Base-by-base conservation (phyloP, 1,139 yeast genomes). In the Magnusiomyces sp. region DNA sequence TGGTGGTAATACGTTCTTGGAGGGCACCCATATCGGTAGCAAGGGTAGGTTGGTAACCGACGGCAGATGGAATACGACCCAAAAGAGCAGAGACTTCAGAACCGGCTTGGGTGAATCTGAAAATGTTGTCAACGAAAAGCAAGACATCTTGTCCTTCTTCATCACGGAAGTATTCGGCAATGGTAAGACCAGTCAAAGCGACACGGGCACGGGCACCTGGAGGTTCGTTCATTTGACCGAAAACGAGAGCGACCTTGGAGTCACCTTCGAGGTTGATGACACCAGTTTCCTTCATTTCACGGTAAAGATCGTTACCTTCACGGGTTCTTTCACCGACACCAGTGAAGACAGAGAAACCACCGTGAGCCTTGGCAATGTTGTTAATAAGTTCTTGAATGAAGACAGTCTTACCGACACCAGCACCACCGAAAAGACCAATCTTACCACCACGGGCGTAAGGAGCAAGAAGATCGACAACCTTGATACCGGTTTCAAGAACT, bases 281-380 rank as follows among this genome's bases (percentile, higher is more conserved):
- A 83, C 97, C 97, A 64, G 98, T 90, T 81, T 92, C 98, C 73
- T 84, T 89, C 98, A 92, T 92, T 80, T 92, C 98, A 82, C 96
- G 95, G 95, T 92, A 92, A 77, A 92, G 83, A 84, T 92, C 98
- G 82, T 92, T 92, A 88, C 98, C 98, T 80, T 92, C 98, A 86
- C 98, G 94, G 78, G 98, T 92, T 80, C 98, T 87, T 80, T 92
- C 98, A 83, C 98, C 98, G 76, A 92, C 98, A 88, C 98, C 98
- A 69, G 97, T 86, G 85, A 92, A 92, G 63, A 92, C 98, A 55
- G 98, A 92, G 95, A 90, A 92, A 85, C 98, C 98, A 88, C 98
- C 98, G 74, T 92, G 98, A 68, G 98, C 98, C 82, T 90, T 92
- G 74, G 98, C 98, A 71, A 92, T 92, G 83, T 92, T 92, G 89